phyloP scores from a whole-genome alignment of 164 flowering plant genomes.

The Tinospora cordifolia region DNA sequence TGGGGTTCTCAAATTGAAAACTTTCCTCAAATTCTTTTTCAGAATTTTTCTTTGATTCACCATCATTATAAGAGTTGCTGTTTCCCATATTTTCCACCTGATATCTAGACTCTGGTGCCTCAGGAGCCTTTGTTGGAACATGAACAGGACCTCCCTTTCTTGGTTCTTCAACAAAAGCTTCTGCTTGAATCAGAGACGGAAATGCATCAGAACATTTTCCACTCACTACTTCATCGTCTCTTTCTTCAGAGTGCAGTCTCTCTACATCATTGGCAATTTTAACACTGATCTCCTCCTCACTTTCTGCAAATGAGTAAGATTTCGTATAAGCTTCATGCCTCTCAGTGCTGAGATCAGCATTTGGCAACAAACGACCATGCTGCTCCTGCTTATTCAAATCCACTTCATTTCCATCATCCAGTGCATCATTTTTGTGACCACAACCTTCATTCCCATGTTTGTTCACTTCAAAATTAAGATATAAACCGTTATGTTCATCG shows the following conservation, averaged over 20 bases:
- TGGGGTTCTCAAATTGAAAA: constrained; percentile 3
- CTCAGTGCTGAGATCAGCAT: constrained; percentile 5
- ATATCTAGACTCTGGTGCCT: neutral
- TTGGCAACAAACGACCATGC: constrained; percentile 6
- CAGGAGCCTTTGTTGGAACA: constrained; percentile 1
- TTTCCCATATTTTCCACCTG: neutral
- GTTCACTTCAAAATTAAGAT: constrained; percentile 17
- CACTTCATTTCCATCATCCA: constrained; percentile 6
- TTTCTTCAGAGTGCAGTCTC: constrained; percentile 5
- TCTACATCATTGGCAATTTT: constrained; percentile 8
- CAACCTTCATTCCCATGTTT: constrained; percentile 16
- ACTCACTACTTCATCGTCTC: constrained; percentile 3
- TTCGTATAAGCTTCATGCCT: constrained; percentile 8
- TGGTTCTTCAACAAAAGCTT: constrained; percentile 7
- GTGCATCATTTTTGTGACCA: constrained; percentile 10
- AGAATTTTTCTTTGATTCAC: constrained; percentile 6
- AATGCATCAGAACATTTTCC: constrained; percentile 1
- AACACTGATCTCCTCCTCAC: constrained; percentile 9
- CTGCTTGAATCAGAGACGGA: constrained; percentile 1
- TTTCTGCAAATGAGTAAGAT: constrained; percentile 5
- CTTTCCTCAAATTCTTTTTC: neutral
- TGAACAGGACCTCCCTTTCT: constrained; percentile 7
- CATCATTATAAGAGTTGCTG: neutral
- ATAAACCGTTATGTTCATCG: constrained; percentile 13
- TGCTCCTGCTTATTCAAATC: constrained; percentile 13